Evolutionary conservation across 2,329 filamentous ascomycete genomes (phyloP).

Genomic region (Trichoderma asperellum): DNA sequence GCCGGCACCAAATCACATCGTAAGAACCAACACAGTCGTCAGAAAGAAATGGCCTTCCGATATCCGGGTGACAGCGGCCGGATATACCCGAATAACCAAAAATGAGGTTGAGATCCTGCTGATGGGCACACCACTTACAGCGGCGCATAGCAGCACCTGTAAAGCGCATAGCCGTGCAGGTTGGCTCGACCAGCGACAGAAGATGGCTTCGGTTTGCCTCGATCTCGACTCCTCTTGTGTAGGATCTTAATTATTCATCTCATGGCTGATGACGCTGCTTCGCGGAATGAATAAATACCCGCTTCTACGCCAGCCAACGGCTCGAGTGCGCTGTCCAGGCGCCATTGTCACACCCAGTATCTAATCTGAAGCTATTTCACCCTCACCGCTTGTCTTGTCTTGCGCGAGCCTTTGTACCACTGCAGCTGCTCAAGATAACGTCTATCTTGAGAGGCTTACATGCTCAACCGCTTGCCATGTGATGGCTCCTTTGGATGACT

Average conservation of each 20-base stretch:
- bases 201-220: not conserved
- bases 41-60: not conserved
- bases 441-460: not conserved
- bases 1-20: not conserved
- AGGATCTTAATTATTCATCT: not conserved
- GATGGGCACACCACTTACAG: not conserved
- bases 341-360: not conserved
- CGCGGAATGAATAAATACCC: not conserved
- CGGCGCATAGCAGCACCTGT: not conserved
- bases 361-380: not conserved
- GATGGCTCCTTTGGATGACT: not conserved
- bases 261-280: not conserved
- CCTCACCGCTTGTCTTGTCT: conserved; percentile 12
- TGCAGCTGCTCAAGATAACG: no score
- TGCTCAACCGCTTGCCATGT: not conserved
- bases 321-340: not conserved
- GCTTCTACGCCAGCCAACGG: not conserved
- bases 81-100: not conserved
- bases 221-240: not conserved
- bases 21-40: not conserved
- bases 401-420: not conserved
- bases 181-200: not conserved
- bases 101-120: no score
- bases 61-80: not conserved
- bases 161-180: not conserved